Base-by-base conservation (phyloP, 179 eudicot species). In the Corrigiola litoralis region DNA sequence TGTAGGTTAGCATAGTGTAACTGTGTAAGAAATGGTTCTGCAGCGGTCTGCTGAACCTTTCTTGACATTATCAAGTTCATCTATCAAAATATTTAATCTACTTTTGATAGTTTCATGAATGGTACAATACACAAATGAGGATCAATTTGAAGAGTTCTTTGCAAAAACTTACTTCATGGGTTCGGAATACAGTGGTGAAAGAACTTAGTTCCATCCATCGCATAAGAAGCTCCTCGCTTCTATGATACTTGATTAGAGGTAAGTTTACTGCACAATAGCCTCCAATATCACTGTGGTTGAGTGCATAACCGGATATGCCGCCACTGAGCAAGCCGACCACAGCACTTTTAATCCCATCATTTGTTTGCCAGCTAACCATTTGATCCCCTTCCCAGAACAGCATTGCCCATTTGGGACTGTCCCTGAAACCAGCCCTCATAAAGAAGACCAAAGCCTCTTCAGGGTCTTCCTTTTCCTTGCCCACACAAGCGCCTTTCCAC, bases 331-430 rank as follows among this genome's bases (percentile, higher is more conserved):
- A 76, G 54, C 98, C 97, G 41, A 90, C 87, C 20, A 92, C 97
- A 4, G 98, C 80, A 68, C 98, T 92, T 69, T 92, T 90, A 34
- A 92, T 90, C 58, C 98, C 98, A 62, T 92, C 98, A 68, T 92
- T 84, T 49, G 80, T 77, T 74, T 92, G 98, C 98, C 98, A 92
- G 70, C 98, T 92, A 5, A 92, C 98, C 98, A 92, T 92, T 75
- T 92, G 98, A 33, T 92, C 98, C 38, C 98, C 98, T 80, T 92
- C 98, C 98, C 98, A 92, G 47, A 92, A 92, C 27, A 92, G 75
- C 97, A 88, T 92, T 58, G 89, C 98, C 98, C 98, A 92, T 79
- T 80, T 90, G 4, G 95, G 98, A 68, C 89, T 90, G 31, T 82
- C 81, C 61, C 86, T 83, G 73, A 85, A 92, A 60, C 98, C 98